These are phyloP conservation scores for Scedosporium minutisporum DNA, from an alignment of 2,329 filamentous ascomycete genomes.

Conservation along the genomic window DNA sequence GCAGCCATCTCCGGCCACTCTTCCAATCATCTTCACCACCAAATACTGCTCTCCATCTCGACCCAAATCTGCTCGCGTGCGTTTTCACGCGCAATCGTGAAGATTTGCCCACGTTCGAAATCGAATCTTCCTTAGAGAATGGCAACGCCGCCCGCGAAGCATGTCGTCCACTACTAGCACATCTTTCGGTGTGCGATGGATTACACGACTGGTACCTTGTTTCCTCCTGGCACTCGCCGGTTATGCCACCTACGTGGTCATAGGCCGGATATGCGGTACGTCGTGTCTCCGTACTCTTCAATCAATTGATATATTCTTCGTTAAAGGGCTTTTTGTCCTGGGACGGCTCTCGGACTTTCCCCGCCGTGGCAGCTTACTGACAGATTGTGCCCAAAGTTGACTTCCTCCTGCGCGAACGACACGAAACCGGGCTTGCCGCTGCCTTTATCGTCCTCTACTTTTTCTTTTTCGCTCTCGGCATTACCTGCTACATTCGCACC, in stretches of 20 bases:
- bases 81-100: too few species aligned
- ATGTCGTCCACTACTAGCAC: conserved; percentile 3
- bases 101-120: too few species aligned
- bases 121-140: not conserved
- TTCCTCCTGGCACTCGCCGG: conserved; percentile 56
- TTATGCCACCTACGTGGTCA: conserved; percentile 63
- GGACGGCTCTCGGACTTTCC: not conserved
- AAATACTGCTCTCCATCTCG: too few species aligned
- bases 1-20: too few species aligned
- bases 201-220: conserved; percentile 58
- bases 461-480: conserved; percentile 57
- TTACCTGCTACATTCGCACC: conserved; percentile 61
- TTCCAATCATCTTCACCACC: too few species aligned
- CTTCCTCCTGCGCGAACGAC: conserved; percentile 50
- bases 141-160: not conserved
- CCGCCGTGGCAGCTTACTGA: not conserved
- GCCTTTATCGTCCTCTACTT: conserved; percentile 66
- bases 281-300: conserved; percentile 11
- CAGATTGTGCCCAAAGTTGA: conserved; percentile 41
- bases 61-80: too few species aligned
- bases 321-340: not conserved
- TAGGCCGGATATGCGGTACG: conserved; percentile 59
- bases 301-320: not conserved
- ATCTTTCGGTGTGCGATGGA: conserved; percentile 28
- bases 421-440: conserved; percentile 48